phyloP scores from a whole-genome alignment of 148 eudicot species.

The Gaultheria prostrata region DNA sequence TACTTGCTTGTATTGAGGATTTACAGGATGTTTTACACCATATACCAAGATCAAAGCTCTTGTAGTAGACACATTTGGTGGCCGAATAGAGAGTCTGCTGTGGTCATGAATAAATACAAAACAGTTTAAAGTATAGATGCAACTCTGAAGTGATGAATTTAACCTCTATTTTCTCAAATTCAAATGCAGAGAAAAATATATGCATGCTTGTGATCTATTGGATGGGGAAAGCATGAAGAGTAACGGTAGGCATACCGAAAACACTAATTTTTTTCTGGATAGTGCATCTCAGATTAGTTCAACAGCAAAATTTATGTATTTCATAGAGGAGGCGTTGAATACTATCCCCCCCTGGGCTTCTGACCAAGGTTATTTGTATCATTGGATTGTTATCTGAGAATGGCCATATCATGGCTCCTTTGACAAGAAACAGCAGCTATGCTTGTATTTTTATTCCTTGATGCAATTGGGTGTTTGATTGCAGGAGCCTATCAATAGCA shows the following conservation, averaged over 20 bases:
- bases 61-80: constrained; percentile 61
- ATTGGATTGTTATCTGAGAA: too few relatives aligned
- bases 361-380: too few relatives aligned
- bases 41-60: constrained; percentile 49
- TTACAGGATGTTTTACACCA: constrained; percentile 44
- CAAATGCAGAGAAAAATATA: constrained; percentile 53
- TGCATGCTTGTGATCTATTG: constrained; percentile 43
- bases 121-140: neutral
- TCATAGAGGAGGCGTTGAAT: too few relatives aligned
- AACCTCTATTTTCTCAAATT: constrained; percentile 2
- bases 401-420: too few relatives aligned
- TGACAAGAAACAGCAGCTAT: too few relatives aligned
- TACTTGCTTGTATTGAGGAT: constrained; percentile 55
- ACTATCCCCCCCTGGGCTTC: too few relatives aligned
- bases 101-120: constrained; percentile 28
- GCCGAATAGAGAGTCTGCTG: constrained; percentile 51
- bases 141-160: constrained; percentile 17
- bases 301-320: constrained; percentile 20
- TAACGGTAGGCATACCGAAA: constrained; percentile 23
- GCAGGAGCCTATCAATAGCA: too few relatives aligned
- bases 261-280: constrained; percentile 35
- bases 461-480: too few relatives aligned
- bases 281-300: constrained; percentile 52
- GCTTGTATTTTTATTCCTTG: too few relatives aligned
- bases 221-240: constrained; percentile 26